Percentiles rank a stretch among this genome's conserved stretches.
phyloP scores from a whole-genome alignment of 208 protist species.

The Endotrypanum monterogeii region DNA sequence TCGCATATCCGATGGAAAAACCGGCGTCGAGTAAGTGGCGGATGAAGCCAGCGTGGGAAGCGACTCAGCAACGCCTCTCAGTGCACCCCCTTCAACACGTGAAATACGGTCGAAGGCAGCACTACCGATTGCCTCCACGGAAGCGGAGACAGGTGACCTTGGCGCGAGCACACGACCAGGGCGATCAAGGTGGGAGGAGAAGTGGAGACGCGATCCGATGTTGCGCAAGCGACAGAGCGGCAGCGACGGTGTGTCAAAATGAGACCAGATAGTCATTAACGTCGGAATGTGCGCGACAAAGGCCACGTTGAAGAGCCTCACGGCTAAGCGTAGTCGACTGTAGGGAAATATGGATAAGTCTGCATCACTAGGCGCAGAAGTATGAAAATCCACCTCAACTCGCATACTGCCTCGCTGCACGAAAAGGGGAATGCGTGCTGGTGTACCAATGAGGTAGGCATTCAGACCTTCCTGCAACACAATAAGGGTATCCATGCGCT shows the following conservation, averaged over 20 bases:
- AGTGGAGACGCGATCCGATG: conserved; percentile 56
- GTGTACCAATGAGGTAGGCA: conserved; percentile 33
- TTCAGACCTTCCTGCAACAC: conserved; percentile 36
- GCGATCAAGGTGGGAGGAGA: conserved; percentile 23
- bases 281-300: conserved; percentile 57
- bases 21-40: conserved; percentile 39
- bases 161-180: conserved; percentile 13
- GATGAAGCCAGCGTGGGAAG: background rate
- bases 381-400: conserved; percentile 30
- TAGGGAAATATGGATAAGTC: conserved; percentile 60
- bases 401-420: conserved; percentile 28
- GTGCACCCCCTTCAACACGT: background rate
- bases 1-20: conserved; percentile 50
- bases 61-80: background rate
- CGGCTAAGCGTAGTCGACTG: conserved; percentile 23
- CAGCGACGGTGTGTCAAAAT: conserved; percentile 54
- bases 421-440: conserved; percentile 34
- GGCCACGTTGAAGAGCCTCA: conserved; percentile 22
- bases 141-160: conserved; percentile 26
- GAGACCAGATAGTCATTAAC: conserved; percentile 50
- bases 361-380: conserved; percentile 33
- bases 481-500: conserved; percentile 50
- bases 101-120: conserved; percentile 26
- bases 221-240: conserved; percentile 49
- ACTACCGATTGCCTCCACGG: conserved; percentile 23